Conservation (phyloP, 2,329 filamentous ascomycete genomes). For the Penicillium palitans region DNA sequence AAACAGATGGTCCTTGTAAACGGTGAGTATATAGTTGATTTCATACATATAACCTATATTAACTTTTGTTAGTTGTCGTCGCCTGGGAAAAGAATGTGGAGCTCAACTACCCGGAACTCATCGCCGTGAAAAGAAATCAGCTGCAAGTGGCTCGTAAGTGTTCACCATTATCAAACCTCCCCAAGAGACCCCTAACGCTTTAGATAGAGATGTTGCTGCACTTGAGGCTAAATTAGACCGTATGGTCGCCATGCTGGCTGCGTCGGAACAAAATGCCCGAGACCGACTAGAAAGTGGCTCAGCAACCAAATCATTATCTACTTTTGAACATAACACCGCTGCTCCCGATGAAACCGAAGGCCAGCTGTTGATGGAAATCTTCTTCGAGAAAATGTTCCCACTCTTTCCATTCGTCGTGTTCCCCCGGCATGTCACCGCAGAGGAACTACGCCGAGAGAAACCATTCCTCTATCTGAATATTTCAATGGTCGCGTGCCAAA, state of each 20-base stretch:
- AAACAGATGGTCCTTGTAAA: constrained; percentile 18
- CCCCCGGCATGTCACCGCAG: constrained; percentile 12
- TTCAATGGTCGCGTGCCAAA: constrained; percentile 20
- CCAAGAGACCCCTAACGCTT: background rate
- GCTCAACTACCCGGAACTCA: constrained; percentile 29
- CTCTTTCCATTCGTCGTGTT: constrained; percentile 32
- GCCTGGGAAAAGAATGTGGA: constrained; percentile 29
- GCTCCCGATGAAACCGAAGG: constrained; percentile 13
- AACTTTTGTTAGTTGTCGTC: constrained; percentile 26
- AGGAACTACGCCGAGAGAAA: constrained; percentile 22
- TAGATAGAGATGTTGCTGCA: constrained; percentile 25
- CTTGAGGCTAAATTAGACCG: constrained; percentile 32
- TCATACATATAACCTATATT: background rate
- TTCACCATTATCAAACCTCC: background rate
- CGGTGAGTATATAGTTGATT: constrained; percentile 9
- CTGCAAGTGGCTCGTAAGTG: constrained; percentile 12
- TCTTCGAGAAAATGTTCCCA: constrained; percentile 21
- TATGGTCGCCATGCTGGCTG: constrained; percentile 27
- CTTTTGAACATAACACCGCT: background rate
- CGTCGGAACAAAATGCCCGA: constrained; percentile 15
- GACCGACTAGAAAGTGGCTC: constrained; percentile 1
- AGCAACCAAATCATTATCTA: constrained; percentile 7
- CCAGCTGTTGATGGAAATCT: constrained; percentile 11
- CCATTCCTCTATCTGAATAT: constrained; percentile 27
- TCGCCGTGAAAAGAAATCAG: constrained; percentile 14